phyloP scores from a whole-genome alignment of 208 protist species.

The Porcisia hertigi region DNA sequence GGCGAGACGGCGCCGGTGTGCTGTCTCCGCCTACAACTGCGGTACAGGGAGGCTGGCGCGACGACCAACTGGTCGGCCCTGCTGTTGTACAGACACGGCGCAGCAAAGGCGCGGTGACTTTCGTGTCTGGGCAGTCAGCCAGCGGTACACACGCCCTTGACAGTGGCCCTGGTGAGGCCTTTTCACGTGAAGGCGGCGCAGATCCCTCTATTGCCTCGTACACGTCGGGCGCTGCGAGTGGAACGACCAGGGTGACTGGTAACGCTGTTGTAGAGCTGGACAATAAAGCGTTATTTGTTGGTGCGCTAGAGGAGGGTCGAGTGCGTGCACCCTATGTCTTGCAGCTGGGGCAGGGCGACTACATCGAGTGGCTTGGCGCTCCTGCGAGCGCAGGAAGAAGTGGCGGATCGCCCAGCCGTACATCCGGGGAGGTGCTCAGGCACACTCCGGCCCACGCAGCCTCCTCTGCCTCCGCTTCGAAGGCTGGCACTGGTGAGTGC shows the following conservation, averaged over 20 bases:
- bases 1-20: slow-evolving; percentile 46
- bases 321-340: slow-evolving; percentile 31
- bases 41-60: slow-evolving; percentile 57
- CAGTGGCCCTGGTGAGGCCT: neutral
- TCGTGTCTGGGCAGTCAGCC: neutral
- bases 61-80: slow-evolving; percentile 34
- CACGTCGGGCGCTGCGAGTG: neutral
- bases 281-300: slow-evolving; percentile 49
- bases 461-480: neutral
- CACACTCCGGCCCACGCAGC: neutral
- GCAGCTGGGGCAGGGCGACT: slow-evolving; percentile 45
- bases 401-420: neutral
- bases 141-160: no score
- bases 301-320: slow-evolving; percentile 27
- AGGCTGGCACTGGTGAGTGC: slow-evolving; percentile 40
- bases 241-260: slow-evolving; percentile 24
- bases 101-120: slow-evolving; percentile 13
- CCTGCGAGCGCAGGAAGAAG: neutral
- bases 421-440: neutral
- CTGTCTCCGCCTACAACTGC: slow-evolving; percentile 47
- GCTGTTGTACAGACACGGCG: slow-evolving; percentile 25
- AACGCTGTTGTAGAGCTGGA: slow-evolving; percentile 49
- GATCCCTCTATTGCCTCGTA: neutral
- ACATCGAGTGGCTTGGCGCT: slow-evolving; percentile 53
- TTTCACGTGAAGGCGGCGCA: neutral